Evolutionary conservation across 108 stramenopile species (phyloP), one percentile per base, ranked within the genome.

Genomic region (Skeletonema potamos): DNA sequence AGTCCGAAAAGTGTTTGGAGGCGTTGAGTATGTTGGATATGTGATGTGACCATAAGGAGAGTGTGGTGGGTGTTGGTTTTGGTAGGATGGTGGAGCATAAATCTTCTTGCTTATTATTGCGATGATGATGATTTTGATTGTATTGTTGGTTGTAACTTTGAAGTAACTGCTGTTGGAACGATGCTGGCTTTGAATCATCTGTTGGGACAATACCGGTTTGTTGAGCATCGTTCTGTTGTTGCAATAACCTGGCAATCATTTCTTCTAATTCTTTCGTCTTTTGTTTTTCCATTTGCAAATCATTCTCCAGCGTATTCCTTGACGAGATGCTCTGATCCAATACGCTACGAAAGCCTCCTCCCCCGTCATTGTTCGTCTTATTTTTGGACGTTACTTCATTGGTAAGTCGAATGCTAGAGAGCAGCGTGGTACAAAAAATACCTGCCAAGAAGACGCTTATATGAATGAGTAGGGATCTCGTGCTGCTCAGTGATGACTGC

Each of bases 11-110:
- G 48, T 79, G 78, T 58, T 58, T 65, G 13, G 78, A 51, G n/a
- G 78, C 37, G 24, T 79, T 64, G 39, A 79, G 43, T 6, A 79
- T 68, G 13, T 68, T 41, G 22, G 66, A 62, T 15, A 73, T 60
- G 39, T 68, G 62, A 41, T 27, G 32, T 8, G 78, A 72, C 78
- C 78, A 79, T 27, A 79, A 36, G 24, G 78, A 79, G 10, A 73
- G 67, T 24, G 71, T 65, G 28, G 67, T 68, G 20, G 78, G 78
- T 4, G 78, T 79, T 56, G 71, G 72, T 30, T 63, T 60, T 17
- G 78, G 71, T 4, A 79, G 32, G 15, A 79, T 4, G 1, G n/a
- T 54, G 34, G 78, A 73, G 34, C 78, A 79, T 28, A 72, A 34
- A 24, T 62, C 62, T 27, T 72, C 6, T 22, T 62, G 26, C 2